A percentile compares a stretch with the other conserved stretches of the same genome.
Evolutionary conservation across 2,329 filamentous ascomycete species (phyloP).

Genomic region (Trichoderma semiorbis): DNA sequence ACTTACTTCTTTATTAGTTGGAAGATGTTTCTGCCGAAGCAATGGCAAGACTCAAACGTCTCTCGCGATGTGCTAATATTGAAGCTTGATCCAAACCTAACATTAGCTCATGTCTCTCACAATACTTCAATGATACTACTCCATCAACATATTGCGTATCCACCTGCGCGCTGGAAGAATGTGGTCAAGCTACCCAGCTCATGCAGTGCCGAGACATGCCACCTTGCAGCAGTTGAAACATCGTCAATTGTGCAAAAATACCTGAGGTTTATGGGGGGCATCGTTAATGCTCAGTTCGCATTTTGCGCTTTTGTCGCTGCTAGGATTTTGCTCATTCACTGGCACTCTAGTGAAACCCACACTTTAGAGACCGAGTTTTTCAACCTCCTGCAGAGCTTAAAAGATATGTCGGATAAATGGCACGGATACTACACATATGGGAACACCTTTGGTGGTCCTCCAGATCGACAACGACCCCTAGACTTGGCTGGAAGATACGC

Average conservation of each 20-base stretch:
- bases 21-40: neutral
- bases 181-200: conserved; percentile 41
- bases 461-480: neutral
- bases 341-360: neutral
- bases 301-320: neutral
- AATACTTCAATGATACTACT: neutral
- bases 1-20: neutral
- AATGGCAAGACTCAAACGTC: neutral
- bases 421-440: neutral
- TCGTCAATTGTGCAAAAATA: conserved; percentile 46
- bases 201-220: conserved; percentile 48
- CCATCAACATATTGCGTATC: neutral
- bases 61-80: neutral
- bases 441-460: neutral
- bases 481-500: conserved; percentile 10
- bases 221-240: conserved; percentile 43
- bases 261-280: conserved; percentile 23
- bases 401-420: neutral
- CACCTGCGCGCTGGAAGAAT: conserved; percentile 36
- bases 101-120: neutral
- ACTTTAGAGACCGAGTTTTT: neutral
- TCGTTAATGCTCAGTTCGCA: neutral
- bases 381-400: neutral
- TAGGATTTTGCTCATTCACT: neutral
- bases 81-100: neutral